phyloP scores from a whole-genome alignment of 2,329 filamentous ascomycete genomes.

The Fusarium sp. region DNA sequence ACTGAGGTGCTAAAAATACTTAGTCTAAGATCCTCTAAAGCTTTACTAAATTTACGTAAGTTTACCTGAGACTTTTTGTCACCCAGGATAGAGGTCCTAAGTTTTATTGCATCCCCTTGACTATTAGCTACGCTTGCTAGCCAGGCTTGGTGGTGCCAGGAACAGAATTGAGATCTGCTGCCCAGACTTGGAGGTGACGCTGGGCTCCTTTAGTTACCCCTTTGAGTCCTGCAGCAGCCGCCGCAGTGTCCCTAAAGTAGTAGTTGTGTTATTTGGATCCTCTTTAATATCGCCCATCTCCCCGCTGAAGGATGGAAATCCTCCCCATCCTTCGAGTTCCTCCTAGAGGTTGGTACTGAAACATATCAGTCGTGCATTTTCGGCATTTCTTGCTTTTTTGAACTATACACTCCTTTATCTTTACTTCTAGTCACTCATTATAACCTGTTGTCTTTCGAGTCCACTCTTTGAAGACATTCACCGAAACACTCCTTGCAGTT shows the following conservation, averaged over 20 bases:
- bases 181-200: constrained; percentile 7
- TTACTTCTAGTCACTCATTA: constrained; percentile 28
- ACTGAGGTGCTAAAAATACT: too few species aligned
- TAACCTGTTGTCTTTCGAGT: constrained; percentile 15
- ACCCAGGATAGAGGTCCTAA: too few species aligned
- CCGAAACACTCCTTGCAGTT: constrained; percentile 2
- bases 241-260: too few species aligned
- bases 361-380: constrained; percentile 24
- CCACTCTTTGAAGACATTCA: constrained; percentile 26
- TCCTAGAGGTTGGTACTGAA: constrained; percentile 30
- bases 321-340: constrained; percentile 19
- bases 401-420: constrained; percentile 36
- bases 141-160: constrained; percentile 16
- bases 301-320: constrained; percentile 1
- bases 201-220: constrained; percentile 11
- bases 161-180: constrained; percentile 35
- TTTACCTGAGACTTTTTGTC: too few species aligned
- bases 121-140: not conserved
- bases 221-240: not conserved
- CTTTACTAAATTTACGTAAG: too few species aligned
- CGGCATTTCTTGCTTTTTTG: constrained; percentile 13
- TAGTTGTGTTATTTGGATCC: too few species aligned
- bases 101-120: too few species aligned
- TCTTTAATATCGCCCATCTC: constrained; percentile 33
- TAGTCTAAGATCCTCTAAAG: too few species aligned